Conservation (phyloP, 176 grass and related monocot species). For the Oryza coarctata region DNA sequence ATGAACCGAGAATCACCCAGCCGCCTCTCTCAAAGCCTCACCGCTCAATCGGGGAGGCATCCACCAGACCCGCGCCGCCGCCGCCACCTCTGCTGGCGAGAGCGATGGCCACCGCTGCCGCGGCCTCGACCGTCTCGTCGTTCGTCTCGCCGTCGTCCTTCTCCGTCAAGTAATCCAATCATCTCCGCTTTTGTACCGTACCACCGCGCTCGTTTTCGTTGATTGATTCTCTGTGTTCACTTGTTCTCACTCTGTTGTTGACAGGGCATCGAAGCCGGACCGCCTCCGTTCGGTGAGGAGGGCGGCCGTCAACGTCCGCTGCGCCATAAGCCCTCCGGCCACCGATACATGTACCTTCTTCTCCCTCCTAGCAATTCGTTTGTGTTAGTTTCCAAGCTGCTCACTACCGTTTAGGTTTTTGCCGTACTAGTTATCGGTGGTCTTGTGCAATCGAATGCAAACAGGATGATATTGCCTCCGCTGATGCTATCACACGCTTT, state of each 20-base stretch:
- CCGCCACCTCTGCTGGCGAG: constrained; percentile 1
- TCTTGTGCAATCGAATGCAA: too few species aligned
- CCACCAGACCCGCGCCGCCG: not conserved
- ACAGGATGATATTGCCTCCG: not conserved
- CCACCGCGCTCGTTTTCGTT: not conserved
- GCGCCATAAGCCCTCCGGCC: constrained; percentile 33
- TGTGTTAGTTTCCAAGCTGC: not conserved
- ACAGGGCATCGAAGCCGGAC: constrained; percentile 32
- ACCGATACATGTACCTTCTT: constrained; percentile 35
- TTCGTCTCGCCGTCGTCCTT: constrained; percentile 17
- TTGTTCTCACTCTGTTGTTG: not conserved
- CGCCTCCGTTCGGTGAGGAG: constrained; percentile 20
- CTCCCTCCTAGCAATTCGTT: not conserved
- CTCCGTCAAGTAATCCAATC: constrained; percentile 16
- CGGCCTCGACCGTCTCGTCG: constrained; percentile 14
- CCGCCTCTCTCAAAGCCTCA: not conserved
- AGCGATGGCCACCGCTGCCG: constrained; percentile 22
- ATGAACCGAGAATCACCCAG: not conserved
- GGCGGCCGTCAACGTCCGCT: constrained; percentile 18
- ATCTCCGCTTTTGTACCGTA: not conserved
- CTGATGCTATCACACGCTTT: not conserved
- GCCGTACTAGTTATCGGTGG: not conserved
- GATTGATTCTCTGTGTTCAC: not conserved
- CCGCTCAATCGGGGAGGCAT: not conserved
- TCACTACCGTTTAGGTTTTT: not conserved